These are phyloP conservation scores for Monilinia laxa DNA, from an alignment of 2,329 filamentous ascomycete genomes.

Conservation along the genomic window DNA sequence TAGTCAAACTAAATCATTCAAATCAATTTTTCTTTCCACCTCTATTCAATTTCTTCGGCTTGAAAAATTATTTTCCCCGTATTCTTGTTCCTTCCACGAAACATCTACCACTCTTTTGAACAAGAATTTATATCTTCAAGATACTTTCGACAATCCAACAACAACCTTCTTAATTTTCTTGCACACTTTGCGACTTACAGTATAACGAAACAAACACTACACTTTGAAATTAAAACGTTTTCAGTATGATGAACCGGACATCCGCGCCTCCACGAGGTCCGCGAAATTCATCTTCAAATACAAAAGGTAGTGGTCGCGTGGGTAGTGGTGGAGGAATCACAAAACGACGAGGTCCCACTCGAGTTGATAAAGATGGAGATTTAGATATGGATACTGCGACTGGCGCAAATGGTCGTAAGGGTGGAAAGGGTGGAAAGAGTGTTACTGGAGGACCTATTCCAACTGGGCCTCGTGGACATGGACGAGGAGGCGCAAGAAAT, in stretches of 20 bases:
- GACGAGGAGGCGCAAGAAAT: constrained; percentile 41
- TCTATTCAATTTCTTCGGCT: neutral
- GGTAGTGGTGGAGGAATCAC: constrained; percentile 49
- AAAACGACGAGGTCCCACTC: constrained; percentile 47
- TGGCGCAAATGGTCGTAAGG: constrained; percentile 33
- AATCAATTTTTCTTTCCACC: neutral
- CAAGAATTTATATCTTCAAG: constrained; percentile 11
- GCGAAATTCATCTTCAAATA: constrained; percentile 33
- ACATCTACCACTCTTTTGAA: constrained; percentile 8
- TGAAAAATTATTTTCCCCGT: neutral
- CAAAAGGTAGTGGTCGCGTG: constrained; percentile 39
- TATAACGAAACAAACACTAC: constrained; percentile 7
- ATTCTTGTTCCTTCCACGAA: neutral
- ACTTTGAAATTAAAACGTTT: neutral
- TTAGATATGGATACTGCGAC: constrained; percentile 54
- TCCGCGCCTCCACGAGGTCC: constrained; percentile 35
- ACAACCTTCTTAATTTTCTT: constrained; percentile 5
- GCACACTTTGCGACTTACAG: constrained; percentile 11
- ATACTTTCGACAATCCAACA: neutral
- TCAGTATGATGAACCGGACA: constrained; percentile 27
- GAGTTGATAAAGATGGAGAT: constrained; percentile 61
- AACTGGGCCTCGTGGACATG: constrained; percentile 26
- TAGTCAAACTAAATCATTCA: neutral
- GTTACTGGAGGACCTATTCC: constrained; percentile 27
- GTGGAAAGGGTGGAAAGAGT: constrained; percentile 37